Evolutionary conservation across 75 land plant species (phyloP).

Genomic region (Pinus tabuliformis): DNA sequence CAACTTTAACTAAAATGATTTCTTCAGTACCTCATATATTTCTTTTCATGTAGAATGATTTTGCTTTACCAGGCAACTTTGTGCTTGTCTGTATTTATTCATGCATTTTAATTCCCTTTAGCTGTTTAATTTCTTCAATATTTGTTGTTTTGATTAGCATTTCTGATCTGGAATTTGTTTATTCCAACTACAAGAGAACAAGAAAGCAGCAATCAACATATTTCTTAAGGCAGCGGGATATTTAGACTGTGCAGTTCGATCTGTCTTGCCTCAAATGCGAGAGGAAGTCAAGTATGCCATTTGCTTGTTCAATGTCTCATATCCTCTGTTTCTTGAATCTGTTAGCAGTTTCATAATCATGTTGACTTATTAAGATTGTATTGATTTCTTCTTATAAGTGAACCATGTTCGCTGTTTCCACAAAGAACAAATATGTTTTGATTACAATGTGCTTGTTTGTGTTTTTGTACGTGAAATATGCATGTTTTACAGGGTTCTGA

Average conservation of each 20-base stretch:
- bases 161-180: conserved; percentile 3
- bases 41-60: conserved; percentile 9
- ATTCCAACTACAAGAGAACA: conserved; percentile 9
- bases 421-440: conserved; percentile 4
- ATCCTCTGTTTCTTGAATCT: not conserved
- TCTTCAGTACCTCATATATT: not conserved
- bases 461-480: not conserved
- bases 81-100: not conserved
- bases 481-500: not conserved
- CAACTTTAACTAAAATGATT: not conserved
- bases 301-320: not conserved
- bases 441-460: not conserved
- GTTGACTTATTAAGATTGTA: not conserved
- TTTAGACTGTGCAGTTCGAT: conserved; percentile 63
- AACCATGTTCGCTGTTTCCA: not conserved
- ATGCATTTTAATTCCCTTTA: not conserved
- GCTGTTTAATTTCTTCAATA: not conserved
- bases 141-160: not conserved
- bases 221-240: conserved; percentile 85
- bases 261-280: conserved; percentile 64
- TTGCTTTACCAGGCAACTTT: not conserved
- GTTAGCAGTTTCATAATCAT: not conserved
- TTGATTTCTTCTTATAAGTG: not conserved
- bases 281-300: conserved; percentile 48
- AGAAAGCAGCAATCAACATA: conserved; percentile 17